Base-by-base conservation (phyloP, 768 basidiomycete species). In the Agaricus sinodeliciosus region DNA sequence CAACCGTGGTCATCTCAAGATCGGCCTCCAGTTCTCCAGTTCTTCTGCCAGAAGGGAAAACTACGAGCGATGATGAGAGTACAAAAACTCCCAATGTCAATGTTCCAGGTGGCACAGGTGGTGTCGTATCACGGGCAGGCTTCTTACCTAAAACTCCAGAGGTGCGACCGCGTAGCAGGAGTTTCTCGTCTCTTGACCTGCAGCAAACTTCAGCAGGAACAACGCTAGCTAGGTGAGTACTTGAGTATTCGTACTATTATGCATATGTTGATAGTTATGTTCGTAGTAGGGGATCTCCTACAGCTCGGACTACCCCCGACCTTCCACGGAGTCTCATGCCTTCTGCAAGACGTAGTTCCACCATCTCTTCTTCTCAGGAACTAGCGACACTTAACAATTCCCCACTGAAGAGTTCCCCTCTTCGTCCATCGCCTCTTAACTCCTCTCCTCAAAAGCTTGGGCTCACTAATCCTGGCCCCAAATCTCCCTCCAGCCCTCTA, bases 171-270 rank as follows among this genome's bases (percentile, higher is more conserved):
- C 65, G 87, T 46, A 89, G 86, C 18, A 69, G 86, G 59, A 90
- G 87, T 57, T 91, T 91, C 62, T 90, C 87, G 8, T 84, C 80
- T 2, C 84, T 89, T 65, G 77, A 80, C 47, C 59, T 57, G 9
- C 48, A 55, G 22, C 69, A 73, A 3, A 59, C 65, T 4, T 59
- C 50, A 5, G 49, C 63, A 3, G 70, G 75, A 48, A 60, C 67
- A 1, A 57, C 63, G 13, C 40, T 64, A 34, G 66, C 69, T 12
- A 70, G 69, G 72, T 72, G 49, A 44, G 61, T 49, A 51, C 56
- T 4, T 18, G 22, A 22, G 22, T 3, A 27, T 18, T 44, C 41
- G 40, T 39, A 34, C 40, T 49, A 18, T 26, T 11, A 5, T 19
- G 19, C 25, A 1, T 7, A 22, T 22, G 5, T 5, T 43, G 42